phyloP scores from a whole-genome alignment of 805 yeast species.

The Kodamaea kaohsiungensis region DNA sequence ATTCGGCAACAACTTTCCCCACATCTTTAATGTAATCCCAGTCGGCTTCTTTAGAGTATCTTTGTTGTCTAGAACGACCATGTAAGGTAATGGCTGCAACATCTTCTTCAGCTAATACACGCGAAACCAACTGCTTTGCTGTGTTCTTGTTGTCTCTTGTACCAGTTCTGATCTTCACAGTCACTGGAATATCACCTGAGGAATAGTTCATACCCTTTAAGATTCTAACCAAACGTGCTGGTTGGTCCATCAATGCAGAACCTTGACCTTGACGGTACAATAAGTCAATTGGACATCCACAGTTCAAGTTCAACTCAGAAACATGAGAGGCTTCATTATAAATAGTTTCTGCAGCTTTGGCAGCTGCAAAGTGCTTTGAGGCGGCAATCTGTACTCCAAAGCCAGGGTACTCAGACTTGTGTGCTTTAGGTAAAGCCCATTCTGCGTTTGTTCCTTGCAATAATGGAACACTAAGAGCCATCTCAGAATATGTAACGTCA shows the following conservation, averaged over 20 bases:
- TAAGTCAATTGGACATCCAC: conserved; percentile 97
- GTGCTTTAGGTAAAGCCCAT: conserved; percentile 97
- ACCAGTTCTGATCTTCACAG: conserved; percentile 92
- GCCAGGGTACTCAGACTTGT: conserved; percentile 75
- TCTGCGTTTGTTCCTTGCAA: conserved; percentile 90
- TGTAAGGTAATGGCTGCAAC: conserved; percentile 91
- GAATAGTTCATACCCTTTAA: conserved; percentile 86
- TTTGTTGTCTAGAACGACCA: conserved; percentile 94
- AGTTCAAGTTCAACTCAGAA: conserved; percentile 86
- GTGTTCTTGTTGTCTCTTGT: conserved; percentile 80
- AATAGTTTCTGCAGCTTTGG: conserved; percentile 85
- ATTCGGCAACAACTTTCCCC: conserved; percentile 64
- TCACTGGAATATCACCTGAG: conserved; percentile 88
- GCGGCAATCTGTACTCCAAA: conserved; percentile 95
- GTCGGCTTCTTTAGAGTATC: conserved; percentile 88
- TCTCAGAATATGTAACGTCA: conserved; percentile 90
- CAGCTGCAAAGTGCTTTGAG: conserved; percentile 89
- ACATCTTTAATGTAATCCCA: conserved; percentile 86
- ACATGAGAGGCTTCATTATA: conserved; percentile 57
- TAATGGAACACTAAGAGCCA: conserved; percentile 87
- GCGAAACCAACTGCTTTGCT: conserved; percentile 75
- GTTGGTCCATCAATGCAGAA: conserved; percentile 86
- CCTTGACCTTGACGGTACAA: conserved; percentile 96
- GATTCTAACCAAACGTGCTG: conserved; percentile 75
- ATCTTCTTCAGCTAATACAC: conserved; percentile 75